Conservation (phyloP, 2,329 filamentous ascomycete genomes). For the Cercospora sojina region DNA sequence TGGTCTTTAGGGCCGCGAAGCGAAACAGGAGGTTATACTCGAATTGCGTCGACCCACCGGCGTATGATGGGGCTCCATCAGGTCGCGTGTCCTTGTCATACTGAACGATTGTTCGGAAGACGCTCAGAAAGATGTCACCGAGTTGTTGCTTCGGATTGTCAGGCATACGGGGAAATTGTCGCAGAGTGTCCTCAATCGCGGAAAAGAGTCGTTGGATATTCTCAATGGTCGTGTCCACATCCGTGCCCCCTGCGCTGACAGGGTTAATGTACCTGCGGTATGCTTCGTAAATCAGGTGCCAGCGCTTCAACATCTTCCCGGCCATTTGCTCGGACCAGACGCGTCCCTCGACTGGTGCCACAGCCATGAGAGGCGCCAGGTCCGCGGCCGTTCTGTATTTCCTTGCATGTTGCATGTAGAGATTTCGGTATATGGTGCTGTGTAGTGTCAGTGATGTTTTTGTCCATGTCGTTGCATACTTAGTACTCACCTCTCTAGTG, state of each 20-base stretch:
- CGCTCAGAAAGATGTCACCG: conserved; percentile 7
- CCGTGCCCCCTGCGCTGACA: neutral
- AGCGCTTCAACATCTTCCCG: conserved; percentile 8
- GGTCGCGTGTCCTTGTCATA: neutral
- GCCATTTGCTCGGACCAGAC: conserved; percentile 13
- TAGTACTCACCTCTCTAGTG: conserved; percentile 6
- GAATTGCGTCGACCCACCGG: conserved; percentile 18
- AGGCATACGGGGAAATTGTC: conserved; percentile 7
- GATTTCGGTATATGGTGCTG: conserved; percentile 9
- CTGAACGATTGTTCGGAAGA: neutral
- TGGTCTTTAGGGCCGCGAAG: conserved; percentile 16
- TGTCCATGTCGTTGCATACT: neutral
- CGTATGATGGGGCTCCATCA: conserved; percentile 12
- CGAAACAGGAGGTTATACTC: conserved; percentile 24
- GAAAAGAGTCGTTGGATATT: conserved; percentile 15
- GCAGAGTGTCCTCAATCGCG: conserved; percentile 16
- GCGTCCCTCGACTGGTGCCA: conserved; percentile 8
- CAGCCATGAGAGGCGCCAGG: neutral
- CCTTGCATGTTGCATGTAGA: neutral
- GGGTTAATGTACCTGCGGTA: conserved; percentile 2
- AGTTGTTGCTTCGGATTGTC: conserved; percentile 5
- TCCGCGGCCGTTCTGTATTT: conserved; percentile 2
- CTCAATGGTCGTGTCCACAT: conserved; percentile 18
- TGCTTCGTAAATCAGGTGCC: conserved; percentile 3
- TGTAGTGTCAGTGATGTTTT: conserved; percentile 1